These are phyloP conservation scores for Quercus engelmannii DNA, from an alignment of 306 rosid species.

Conservation along the genomic window DNA sequence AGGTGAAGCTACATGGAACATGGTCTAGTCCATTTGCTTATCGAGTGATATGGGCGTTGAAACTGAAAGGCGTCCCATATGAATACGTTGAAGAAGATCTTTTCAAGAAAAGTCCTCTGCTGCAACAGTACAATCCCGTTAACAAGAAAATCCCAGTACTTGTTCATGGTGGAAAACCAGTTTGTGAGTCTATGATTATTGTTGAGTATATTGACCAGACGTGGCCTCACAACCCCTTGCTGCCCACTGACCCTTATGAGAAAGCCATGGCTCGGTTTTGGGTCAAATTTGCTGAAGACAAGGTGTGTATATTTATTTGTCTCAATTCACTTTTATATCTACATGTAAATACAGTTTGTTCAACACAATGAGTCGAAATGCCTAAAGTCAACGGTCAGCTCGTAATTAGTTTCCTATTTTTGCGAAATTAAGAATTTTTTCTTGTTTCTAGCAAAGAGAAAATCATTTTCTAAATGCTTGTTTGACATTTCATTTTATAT, in stretches of 20 bases:
- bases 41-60: constrained; percentile 49
- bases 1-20: constrained; percentile 42
- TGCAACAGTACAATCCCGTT: constrained; percentile 45
- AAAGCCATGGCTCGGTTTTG: constrained; percentile 51
- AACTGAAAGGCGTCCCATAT: constrained; percentile 45
- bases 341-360: too few relatives aligned
- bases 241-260: constrained; percentile 39
- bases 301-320: constrained; percentile 7
- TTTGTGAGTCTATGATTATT: constrained; percentile 49
- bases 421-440: too few relatives aligned
- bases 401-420: too few relatives aligned
- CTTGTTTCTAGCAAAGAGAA: too few relatives aligned
- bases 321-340: too few relatives aligned
- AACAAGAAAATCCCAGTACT: constrained; percentile 50
- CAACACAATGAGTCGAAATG: background rate
- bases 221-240: constrained; percentile 42
- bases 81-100: constrained; percentile 54
- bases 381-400: too few relatives aligned
- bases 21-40: constrained; percentile 48
- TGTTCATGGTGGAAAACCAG: constrained; percentile 47
- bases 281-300: constrained; percentile 31
- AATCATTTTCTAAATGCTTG: too few relatives aligned
- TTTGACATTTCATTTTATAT: too few relatives aligned
- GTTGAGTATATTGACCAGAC: constrained; percentile 47
- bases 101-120: constrained; percentile 33